phyloP scores from a whole-genome alignment of 306 rosid species.

The Quercus aquifolioides region DNA sequence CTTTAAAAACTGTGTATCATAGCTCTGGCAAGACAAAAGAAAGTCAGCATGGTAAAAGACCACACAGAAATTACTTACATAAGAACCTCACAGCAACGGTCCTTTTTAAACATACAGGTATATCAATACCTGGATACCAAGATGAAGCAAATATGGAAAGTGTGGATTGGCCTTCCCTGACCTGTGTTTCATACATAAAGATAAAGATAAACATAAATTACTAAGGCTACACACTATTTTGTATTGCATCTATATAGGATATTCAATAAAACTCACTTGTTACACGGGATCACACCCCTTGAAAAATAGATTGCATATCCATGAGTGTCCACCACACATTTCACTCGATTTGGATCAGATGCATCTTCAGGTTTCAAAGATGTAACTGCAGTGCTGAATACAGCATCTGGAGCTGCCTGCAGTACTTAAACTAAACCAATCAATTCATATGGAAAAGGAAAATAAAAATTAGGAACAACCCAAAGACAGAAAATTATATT shows the following conservation, averaged over 20 bases:
- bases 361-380: conserved; percentile 85
- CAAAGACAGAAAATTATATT: background rate
- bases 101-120: background rate
- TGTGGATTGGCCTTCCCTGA: conserved; percentile 73
- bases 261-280: conserved; percentile 52
- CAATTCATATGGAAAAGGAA: conserved; percentile 16
- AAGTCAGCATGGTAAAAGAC: background rate
- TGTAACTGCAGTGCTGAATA: conserved; percentile 94
- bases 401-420: conserved; percentile 95
- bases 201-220: conserved; percentile 19
- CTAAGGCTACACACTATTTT: background rate
- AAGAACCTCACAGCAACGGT: background rate
- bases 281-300: conserved; percentile 85
- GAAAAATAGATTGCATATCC: conserved; percentile 95
- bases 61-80: background rate
- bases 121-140: conserved; percentile 63
- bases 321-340: conserved; percentile 70
- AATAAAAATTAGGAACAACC: background rate
- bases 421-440: conserved; percentile 9
- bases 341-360: conserved; percentile 80
- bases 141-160: conserved; percentile 58
- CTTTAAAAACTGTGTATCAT: conserved; percentile 69
- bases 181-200: conserved; percentile 37
- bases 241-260: background rate
- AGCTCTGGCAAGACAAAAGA: conserved; percentile 54